phyloP scores from a whole-genome alignment of 768 basidiomycete genomes.

The Agrocybe praecox region DNA sequence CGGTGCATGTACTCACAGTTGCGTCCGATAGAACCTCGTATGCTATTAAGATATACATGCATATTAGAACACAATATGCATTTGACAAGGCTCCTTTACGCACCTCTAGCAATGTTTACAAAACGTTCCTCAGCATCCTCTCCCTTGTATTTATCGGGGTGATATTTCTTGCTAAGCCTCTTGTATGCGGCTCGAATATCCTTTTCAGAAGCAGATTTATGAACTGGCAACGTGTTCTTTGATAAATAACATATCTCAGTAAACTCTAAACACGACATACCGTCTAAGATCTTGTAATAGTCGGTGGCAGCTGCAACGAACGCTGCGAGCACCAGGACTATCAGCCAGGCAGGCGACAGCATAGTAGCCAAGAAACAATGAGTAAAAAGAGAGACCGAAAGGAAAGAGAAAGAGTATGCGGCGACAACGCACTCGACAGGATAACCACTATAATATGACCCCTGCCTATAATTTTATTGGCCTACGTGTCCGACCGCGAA shows the following conservation, averaged over 20 bases:
- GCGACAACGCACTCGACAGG: slow-evolving; percentile 9
- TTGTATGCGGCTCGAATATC: slow-evolving; percentile 95
- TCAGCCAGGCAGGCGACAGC: slow-evolving; percentile 34
- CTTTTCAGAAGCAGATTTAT: slow-evolving; percentile 79
- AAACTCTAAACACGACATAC: slow-evolving; percentile 50
- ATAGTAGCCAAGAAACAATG: slow-evolving; percentile 24
- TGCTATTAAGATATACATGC: slow-evolving; percentile 43
- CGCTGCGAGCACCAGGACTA: slow-evolving; percentile 37
- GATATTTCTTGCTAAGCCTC: slow-evolving; percentile 82
- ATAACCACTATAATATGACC: slow-evolving; percentile 3
- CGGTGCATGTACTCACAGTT: slow-evolving; percentile 49
- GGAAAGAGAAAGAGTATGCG: slow-evolving; percentile 13
- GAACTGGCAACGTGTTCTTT: slow-evolving; percentile 38
- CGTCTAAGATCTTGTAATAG: slow-evolving; percentile 80
- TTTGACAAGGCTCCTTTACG: slow-evolving; percentile 15
- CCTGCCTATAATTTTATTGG: slow-evolving; percentile 21
- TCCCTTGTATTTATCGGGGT: slow-evolving; percentile 96
- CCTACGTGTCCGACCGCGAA: slow-evolving; percentile 27
- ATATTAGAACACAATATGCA: neutral
- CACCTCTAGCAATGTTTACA: slow-evolving; percentile 90
- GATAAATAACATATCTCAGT: slow-evolving; percentile 22
- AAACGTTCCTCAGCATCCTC: slow-evolving; percentile 82
- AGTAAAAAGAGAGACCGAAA: slow-evolving; percentile 5
- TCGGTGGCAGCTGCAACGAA: slow-evolving; percentile 59
- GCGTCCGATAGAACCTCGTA: slow-evolving; percentile 94